These are phyloP conservation scores for Saccharomycopsis fermentans DNA, from an alignment of 805 yeast species.

Conservation along the genomic window DNA sequence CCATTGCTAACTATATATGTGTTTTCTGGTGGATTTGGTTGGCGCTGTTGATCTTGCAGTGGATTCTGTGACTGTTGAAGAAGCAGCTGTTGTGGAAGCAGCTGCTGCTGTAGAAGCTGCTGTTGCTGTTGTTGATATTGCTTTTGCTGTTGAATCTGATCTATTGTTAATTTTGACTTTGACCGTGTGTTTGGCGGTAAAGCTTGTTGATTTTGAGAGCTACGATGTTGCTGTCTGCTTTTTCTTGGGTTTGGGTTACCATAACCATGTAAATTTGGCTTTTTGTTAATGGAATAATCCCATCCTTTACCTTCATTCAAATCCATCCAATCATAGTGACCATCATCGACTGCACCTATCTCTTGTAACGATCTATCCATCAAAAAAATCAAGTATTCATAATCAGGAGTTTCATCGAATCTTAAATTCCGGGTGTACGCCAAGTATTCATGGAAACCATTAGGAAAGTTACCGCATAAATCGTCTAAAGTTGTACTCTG, in stretches of 20 bases:
- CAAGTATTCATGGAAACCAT: conserved; percentile 66
- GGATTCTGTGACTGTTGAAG: conserved; percentile 1
- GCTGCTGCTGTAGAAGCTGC: not conserved
- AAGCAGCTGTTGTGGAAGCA: not conserved
- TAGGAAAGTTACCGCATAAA: conserved; percentile 53
- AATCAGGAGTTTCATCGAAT: conserved; percentile 75
- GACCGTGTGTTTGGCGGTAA: conserved; percentile 18
- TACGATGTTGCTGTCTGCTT: conserved; percentile 22
- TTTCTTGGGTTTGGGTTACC: conserved; percentile 55
- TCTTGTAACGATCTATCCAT: conserved; percentile 51
- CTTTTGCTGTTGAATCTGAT: conserved; percentile 17
- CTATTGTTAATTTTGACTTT: conserved; percentile 13
- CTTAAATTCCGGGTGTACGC: conserved; percentile 55
- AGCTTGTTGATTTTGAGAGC: conserved; percentile 23
- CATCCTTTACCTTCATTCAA: conserved; percentile 74
- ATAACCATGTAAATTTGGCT: conserved; percentile 74
- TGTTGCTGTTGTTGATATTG: conserved; percentile 3
- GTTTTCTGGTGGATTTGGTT: not conserved
- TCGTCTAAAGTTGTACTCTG: conserved; percentile 57
- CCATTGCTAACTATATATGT: not conserved
- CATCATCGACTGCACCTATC: conserved; percentile 52
- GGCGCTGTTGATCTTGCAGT: conserved; percentile 6
- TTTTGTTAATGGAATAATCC: conserved; percentile 66
- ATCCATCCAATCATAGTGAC: conserved; percentile 73
- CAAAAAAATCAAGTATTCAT: conserved; percentile 51